A percentile compares a stretch with the other conserved stretches of the same genome.
Conservation (phyloP, 1,284 basidiomycete genomes). For the Cryptococcus floricola region DNA sequence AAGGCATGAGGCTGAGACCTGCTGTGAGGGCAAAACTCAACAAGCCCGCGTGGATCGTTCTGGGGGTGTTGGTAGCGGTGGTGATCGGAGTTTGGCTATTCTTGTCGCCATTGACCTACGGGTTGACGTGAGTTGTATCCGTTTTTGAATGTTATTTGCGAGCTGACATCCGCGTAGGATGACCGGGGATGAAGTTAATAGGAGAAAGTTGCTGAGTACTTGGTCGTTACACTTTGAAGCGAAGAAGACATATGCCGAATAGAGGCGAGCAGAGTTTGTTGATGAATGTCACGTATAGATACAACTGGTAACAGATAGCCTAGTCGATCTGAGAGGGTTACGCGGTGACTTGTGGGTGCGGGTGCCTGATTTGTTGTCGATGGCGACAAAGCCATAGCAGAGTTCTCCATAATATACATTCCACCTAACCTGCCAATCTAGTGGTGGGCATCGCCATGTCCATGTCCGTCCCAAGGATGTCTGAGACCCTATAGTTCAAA, state of each 20-base stretch:
- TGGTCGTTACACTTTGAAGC: constrained; percentile 51
- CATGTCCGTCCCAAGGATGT: constrained; percentile 56
- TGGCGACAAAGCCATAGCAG: no score
- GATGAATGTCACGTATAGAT: not conserved
- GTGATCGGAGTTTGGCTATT: constrained; percentile 69
- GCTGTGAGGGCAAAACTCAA: constrained; percentile 65
- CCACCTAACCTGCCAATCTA: constrained; percentile 7
- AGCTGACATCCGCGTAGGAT: constrained; percentile 15
- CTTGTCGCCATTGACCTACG: constrained; percentile 84
- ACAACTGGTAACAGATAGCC: not conserved
- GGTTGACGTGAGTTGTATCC: constrained; percentile 67
- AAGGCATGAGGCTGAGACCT: constrained; percentile 60
- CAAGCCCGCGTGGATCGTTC: constrained; percentile 60
- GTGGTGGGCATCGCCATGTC: constrained; percentile 39
- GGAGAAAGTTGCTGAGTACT: constrained; percentile 43
- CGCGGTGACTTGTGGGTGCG: no score
- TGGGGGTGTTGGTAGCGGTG: constrained; percentile 55
- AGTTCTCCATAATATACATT: no score
- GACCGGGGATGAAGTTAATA: constrained; percentile 45
- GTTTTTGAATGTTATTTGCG: not conserved
- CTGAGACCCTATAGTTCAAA: constrained; percentile 47
- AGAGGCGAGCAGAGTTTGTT: not conserved
- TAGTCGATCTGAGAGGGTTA: no score
- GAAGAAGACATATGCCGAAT: constrained; percentile 16
- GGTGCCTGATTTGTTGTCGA: no score